A percentile compares a stretch with the other conserved stretches of the same genome.
Conservation (phyloP, 805 yeast species). For the Pichia rugopelliculosa region DNA sequence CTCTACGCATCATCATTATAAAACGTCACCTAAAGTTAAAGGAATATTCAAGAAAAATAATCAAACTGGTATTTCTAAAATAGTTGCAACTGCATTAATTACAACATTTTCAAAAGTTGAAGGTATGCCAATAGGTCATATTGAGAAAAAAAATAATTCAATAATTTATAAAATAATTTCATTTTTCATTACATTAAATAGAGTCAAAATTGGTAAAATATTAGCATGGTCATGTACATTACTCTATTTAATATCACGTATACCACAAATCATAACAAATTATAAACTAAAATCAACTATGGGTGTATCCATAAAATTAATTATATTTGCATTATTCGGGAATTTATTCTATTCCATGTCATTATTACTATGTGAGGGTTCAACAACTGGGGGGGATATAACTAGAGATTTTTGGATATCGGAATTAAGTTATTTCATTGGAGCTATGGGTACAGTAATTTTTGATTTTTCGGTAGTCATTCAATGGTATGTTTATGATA, state of each 20-base stretch:
- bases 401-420: slow-evolving; percentile 34
- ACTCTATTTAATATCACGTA: slow-evolving; percentile 41
- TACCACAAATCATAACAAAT: slow-evolving; percentile 46
- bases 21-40: slow-evolving; percentile 2
- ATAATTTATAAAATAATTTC: slow-evolving; percentile 16
- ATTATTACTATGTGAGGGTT: slow-evolving; percentile 36
- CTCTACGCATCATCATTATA: background rate
- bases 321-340: slow-evolving; percentile 43
- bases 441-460: slow-evolving; percentile 45
- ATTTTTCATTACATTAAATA: slow-evolving; percentile 13
- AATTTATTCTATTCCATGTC: slow-evolving; percentile 44
- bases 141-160: slow-evolving; percentile 17
- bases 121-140: slow-evolving; percentile 17
- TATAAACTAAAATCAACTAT: slow-evolving; percentile 38
- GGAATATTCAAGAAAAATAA: slow-evolving; percentile 4
- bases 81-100: slow-evolving; percentile 15
- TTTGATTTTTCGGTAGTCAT: slow-evolving; percentile 39
- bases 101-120: slow-evolving; percentile 25
- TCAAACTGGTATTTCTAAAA: background rate
- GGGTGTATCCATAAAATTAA: slow-evolving; percentile 44
- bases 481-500: slow-evolving; percentile 34
- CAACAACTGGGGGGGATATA: slow-evolving; percentile 29
- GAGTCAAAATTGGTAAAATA: slow-evolving; percentile 19
- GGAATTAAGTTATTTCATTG: slow-evolving; percentile 37
- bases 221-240: slow-evolving; percentile 48